Conservation (phyloP, 768 basidiomycete genomes). For the Inosperma sp. region DNA sequence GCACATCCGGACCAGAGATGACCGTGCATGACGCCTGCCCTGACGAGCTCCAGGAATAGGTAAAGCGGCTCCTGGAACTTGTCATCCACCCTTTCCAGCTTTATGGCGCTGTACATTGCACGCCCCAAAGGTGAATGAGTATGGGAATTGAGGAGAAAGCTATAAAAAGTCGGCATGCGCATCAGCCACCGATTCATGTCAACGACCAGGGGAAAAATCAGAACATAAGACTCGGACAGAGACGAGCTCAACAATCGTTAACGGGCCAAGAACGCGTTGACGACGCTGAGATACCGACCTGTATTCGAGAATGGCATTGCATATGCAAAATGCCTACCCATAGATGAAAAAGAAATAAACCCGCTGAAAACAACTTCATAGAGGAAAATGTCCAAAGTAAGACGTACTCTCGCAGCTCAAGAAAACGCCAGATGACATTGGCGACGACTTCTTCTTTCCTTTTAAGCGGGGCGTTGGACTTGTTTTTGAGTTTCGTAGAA, state of each 20-base stretch:
- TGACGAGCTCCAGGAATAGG: constrained; percentile 89
- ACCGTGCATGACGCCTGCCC: constrained; percentile 94
- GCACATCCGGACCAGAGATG: constrained; percentile 84
- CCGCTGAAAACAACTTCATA: constrained; percentile 7
- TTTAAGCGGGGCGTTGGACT: constrained; percentile 55
- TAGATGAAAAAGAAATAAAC: constrained; percentile 1
- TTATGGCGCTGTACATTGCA: constrained; percentile 83
- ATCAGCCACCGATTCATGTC: too few relatives aligned
- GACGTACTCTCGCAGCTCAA: constrained; percentile 91
- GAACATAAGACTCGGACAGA: too few relatives aligned
- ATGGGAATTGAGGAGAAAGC: constrained; percentile 87
- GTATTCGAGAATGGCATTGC: too few relatives aligned
- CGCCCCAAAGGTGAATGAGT: constrained; percentile 85
- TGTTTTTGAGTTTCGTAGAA: constrained; percentile 72
- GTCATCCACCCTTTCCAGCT: constrained; percentile 81
- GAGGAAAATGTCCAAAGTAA: too few relatives aligned
- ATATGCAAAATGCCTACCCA: constrained; percentile 2
- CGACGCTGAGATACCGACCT: too few relatives aligned
- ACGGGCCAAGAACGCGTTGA: too few relatives aligned
- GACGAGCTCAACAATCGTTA: too few relatives aligned
- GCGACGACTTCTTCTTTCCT: constrained; percentile 99
- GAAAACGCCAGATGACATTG: constrained; percentile 97
- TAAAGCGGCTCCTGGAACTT: constrained; percentile 98
- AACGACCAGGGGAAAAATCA: too few relatives aligned
- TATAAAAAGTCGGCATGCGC: too few relatives aligned